Conservation (phyloP, 768 basidiomycete genomes). For the Auricularia sp. region DNA sequence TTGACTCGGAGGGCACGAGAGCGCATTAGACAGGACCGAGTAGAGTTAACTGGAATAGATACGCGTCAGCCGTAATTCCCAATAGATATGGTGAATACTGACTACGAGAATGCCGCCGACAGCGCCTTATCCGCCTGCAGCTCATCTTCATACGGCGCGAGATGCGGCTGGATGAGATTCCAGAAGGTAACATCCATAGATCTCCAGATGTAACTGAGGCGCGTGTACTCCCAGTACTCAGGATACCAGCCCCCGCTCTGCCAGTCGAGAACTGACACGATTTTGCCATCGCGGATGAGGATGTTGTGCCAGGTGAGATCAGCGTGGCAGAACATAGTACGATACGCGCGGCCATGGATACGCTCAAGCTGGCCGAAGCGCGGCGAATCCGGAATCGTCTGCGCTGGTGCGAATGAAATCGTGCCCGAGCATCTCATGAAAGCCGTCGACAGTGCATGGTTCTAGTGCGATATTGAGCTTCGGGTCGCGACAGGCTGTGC, state of each 20-base stretch:
- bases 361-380: not conserved
- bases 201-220: not conserved
- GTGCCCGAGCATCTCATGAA: not conserved
- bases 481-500: slow-evolving; percentile 19
- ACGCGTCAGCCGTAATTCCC: no score
- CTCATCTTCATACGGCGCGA: not conserved
- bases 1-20: no score
- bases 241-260: slow-evolving; percentile 26
- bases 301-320: slow-evolving; percentile 17
- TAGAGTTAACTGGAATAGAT: no score
- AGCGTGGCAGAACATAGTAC: slow-evolving; percentile 13
- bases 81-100: no score
- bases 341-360: not conserved
- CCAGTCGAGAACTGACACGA: slow-evolving; percentile 27
- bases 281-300: slow-evolving; percentile 10
- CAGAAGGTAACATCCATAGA: not conserved
- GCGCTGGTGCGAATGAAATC: not conserved
- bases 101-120: not conserved
- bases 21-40: no score
- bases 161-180: not conserved
- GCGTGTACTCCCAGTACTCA: slow-evolving; percentile 23
- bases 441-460: not conserved
- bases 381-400: not conserved
- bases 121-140: not conserved
- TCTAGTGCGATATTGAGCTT: slow-evolving; percentile 8